Evolutionary conservation across 345 rosid genomes (phyloP).

Genomic region (Salix arbutifolia): DNA sequence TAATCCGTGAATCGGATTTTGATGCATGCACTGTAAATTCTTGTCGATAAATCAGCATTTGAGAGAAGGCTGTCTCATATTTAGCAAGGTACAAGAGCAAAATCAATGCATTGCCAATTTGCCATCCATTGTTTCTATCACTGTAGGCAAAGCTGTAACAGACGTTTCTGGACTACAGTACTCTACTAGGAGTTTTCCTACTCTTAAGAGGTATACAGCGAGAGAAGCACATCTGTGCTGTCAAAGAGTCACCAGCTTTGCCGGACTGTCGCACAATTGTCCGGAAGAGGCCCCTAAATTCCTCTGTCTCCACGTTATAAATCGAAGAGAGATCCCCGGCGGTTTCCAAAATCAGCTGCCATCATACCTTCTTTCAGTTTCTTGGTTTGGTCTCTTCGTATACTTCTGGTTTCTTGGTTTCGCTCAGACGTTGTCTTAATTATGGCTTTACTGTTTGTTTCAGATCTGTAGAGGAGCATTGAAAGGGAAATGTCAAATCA

Average conservation of each 20-base stretch:
- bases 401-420: conserved; percentile 19
- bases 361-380: background rate
- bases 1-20: background rate
- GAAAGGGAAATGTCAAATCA: conserved; percentile 33
- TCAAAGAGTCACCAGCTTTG: conserved; percentile 12
- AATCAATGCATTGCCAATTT: background rate
- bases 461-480: conserved; percentile 19
- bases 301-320: conserved; percentile 5
- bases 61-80: background rate
- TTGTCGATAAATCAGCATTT: background rate
- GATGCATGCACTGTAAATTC: background rate
- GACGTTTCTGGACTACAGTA: background rate
- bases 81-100: background rate
- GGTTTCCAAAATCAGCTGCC: background rate
- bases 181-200: conserved; percentile 5
- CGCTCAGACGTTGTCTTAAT: conserved; percentile 6
- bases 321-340: background rate
- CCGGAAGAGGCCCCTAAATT: conserved; percentile 3
- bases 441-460: conserved; percentile 4
- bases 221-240: conserved; percentile 7
- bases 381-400: background rate
- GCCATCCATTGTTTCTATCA: background rate
- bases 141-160: conserved; percentile 13
- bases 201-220: conserved; percentile 15
- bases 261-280: conserved; percentile 24